Conservation (phyloP, 805 yeast species). For the Naumovozyma baii region DNA sequence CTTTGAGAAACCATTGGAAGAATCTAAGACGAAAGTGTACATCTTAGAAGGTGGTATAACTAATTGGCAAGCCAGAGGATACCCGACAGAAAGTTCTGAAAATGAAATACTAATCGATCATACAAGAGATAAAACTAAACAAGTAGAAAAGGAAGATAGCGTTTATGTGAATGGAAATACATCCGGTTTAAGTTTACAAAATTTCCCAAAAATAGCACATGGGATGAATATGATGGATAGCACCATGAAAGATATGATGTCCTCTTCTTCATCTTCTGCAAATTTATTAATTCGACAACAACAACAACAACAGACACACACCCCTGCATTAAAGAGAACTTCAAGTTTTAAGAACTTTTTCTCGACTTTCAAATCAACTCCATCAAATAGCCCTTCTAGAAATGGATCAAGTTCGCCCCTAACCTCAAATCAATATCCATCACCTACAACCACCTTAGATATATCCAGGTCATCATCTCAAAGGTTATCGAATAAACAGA, state of each 20-base stretch:
- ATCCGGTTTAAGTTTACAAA: constrained; percentile 14
- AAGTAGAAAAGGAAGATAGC: constrained; percentile 8
- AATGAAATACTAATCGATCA: background rate
- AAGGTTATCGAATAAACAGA: background rate
- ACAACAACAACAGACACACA: constrained; percentile 7
- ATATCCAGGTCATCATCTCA: constrained; percentile 6
- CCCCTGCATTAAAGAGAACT: constrained; percentile 8
- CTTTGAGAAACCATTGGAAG: constrained; percentile 20
- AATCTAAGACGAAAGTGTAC: constrained; percentile 10
- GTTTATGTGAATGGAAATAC: constrained; percentile 19
- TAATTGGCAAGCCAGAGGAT: constrained; percentile 14
- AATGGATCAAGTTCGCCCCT: too few species aligned
- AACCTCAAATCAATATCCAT: constrained; percentile 5
- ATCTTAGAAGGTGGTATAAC: constrained; percentile 20
- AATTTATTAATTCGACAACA: constrained; percentile 7
- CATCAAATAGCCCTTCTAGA: background rate
- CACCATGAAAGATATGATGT: constrained; percentile 20
- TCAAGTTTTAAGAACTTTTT: constrained; percentile 18
- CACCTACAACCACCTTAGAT: constrained; percentile 4
- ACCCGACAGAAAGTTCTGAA: background rate
- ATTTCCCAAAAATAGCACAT: constrained; percentile 15
- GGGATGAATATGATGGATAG: constrained; percentile 13
- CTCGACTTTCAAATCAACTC: constrained; percentile 6
- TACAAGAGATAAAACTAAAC: background rate
- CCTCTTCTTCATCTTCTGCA: constrained; percentile 5